Percentiles rank a stretch among this genome's conserved stretches.
These are phyloP conservation scores for Fusarium agapanthi DNA, from an alignment of 2,329 filamentous ascomycete genomes.

Conservation along the genomic window DNA sequence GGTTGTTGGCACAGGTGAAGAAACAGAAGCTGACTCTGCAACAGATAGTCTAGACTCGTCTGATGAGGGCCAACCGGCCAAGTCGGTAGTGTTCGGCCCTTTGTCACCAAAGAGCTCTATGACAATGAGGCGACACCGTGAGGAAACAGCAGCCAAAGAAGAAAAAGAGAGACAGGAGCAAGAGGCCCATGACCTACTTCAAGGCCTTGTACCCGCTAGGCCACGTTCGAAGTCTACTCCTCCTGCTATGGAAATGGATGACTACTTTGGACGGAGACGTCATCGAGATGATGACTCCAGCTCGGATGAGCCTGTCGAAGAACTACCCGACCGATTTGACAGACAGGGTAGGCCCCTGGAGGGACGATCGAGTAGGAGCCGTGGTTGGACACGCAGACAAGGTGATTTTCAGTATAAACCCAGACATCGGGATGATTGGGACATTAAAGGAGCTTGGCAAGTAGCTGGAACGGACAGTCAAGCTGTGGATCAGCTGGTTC, in stretches of 20 bases:
- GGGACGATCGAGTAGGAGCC: conserved; percentile 16
- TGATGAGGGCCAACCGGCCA: conserved; percentile 37
- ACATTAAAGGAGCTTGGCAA: conserved; percentile 55
- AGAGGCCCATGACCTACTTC: conserved; percentile 27
- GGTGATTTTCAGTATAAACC: conserved; percentile 55
- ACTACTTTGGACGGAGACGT: conserved; percentile 34
- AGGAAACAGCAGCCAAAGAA: conserved; percentile 38
- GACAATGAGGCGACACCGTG: conserved; percentile 55
- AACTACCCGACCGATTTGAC: conserved; percentile 60
- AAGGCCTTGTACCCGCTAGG: conserved; percentile 28
- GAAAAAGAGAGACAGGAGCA: conserved; percentile 30
- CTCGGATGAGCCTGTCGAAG: conserved; percentile 52
- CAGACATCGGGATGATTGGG: conserved; percentile 45
- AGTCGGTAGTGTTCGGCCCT: conserved; percentile 58
- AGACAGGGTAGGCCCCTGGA: conserved; percentile 53
- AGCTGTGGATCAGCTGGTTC: conserved; percentile 49
- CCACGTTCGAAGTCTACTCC: conserved; percentile 33
- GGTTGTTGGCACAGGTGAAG: conserved; percentile 4
- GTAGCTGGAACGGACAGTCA: conserved; percentile 55
- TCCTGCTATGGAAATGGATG: conserved; percentile 43
- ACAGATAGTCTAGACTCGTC: conserved; percentile 44
- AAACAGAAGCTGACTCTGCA: conserved; percentile 32
- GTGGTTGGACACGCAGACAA: conserved; percentile 48
- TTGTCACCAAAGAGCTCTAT: conserved; percentile 59
- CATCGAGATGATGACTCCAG: conserved; percentile 23